Base-by-base conservation (phyloP, 805 yeast genomes). In the Nakazawaea holstii region DNA sequence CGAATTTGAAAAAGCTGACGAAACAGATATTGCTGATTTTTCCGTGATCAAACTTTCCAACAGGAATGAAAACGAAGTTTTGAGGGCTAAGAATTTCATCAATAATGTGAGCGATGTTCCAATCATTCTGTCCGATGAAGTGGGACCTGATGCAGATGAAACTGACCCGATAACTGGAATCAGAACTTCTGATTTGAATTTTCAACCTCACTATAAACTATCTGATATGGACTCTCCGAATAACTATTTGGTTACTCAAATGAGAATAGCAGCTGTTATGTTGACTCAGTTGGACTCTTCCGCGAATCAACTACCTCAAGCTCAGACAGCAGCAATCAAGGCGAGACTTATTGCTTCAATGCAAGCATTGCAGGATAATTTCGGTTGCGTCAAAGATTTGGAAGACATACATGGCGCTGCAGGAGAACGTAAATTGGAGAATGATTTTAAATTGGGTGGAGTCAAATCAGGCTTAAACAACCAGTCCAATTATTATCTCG, bases 261-360 rank as follows among this genome's bases (percentile, higher is more conserved):
- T 94, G 92, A 77, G 97, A 55, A 91, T 95, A 27, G 97, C 99
- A 0, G 87, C 97, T 1, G 87, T 94, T 4, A 94, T 94, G 96
- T 69, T 94, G 27, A 81, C 90, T 8, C 99, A 94, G 62, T 67
- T 94, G 29, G 97, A 94, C 50, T 77, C 81, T 13, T 72, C 80
- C 3, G 69, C 77, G 10, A 73, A 73, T 37, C 67, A 69, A 8
- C 59, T 77, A 38, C 71, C 88, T 3, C 69, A 74, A 30, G 80
- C 75, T 39, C 90, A 87, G 59, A 74, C 82, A 3, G 74, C 76
- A 13, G 75, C 79, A 14, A 85, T 89, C 67, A 70, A 92, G 71
- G 72, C 83, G 42, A 70, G 82, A 61, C 76, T 87, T 60, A 78
- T 80, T 58, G 75, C 82, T 35, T 76, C 87, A 4, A 87, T 86